Base-by-base conservation (phyloP, 208 protist genomes). In the Trypanosoma caninum region DNA sequence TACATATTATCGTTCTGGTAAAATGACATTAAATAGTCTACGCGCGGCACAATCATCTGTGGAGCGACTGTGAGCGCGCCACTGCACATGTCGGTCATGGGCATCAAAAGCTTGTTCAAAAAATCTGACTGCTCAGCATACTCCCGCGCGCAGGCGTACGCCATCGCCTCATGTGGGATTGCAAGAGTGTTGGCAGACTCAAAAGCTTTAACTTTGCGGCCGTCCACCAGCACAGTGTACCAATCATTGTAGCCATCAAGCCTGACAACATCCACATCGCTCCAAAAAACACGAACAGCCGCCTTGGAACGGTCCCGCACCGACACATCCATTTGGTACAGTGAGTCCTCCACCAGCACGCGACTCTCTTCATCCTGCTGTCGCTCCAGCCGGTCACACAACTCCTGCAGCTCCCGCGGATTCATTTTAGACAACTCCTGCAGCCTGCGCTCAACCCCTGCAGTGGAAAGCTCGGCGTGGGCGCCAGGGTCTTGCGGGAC, bases 1-100 rank as follows among this genome's bases (percentile, higher is more conserved):
- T 94, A 97, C 44, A 94, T 28, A 70, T 97, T 94, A 66, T 97
- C 91, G 66, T 90, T 91, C 51, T 93, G 87, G 56, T 85, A 95
- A 46, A 97, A 97, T 23, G 87, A 87, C 62, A 97, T 82, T 57
- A 95, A 81, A 70, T 97, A 95, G 59, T 94, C 89, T 25, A 97
- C 79, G 53, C 91, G 84, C 14, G 88, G 87, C 22, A 74, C 63
- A 53, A 97, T 82, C 79, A 90, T 91, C 68, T 93, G 84, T 38
- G 87, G 87, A 2, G 84, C 76, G 14, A 95, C 85, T 53, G 93
- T 84, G 22, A 93, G 71, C 0, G 87, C 78, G 2, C 89, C 91
- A 59, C 89, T 95, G 72, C 89, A 91, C 18, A 97, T 73, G 60
- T 97, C 91, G 0, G 75, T 78, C 68, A 97, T 71, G 35, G 91